Evolutionary conservation across 441 rosid genomes (phyloP), one percentile per base, ranked within the genome.

Genomic region (Corymbia citriodora): DNA sequence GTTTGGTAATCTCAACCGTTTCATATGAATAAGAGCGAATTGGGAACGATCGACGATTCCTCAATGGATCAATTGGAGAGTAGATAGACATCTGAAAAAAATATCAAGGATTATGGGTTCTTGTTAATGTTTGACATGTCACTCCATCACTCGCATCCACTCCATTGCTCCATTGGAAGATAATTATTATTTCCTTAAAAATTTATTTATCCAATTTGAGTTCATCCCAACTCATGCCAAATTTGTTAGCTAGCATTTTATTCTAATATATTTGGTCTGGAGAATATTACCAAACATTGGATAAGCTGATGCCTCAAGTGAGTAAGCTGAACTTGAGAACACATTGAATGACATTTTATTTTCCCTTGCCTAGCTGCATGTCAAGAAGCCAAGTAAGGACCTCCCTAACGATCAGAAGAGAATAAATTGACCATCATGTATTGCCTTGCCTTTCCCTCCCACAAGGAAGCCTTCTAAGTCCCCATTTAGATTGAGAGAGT

Each of bases 41-140:
- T 19, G 94, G 87, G 91, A 92, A 81, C 90, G 55, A 88, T 23
- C 13, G 92, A 93, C 52, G 90, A 89, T 87, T 94, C 94, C 53
- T 92, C 94, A 4, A 52, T 89, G 86, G 92, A 92, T 16, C 90
- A 89, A 68, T 68, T 7, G 12, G 23, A 68, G 79, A 19, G 79
- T 17, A 55, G 23, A 68, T 31, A 31, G 13, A 68, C 45, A 68
- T 68, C 5, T 68, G 17, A 17, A 16, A 17, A 68, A 23, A 31
- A 23, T 68, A 4, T 68, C 19, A 3, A 68, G 23, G 19, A 68
- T 3, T 9, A 3, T 10, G 79, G 23, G 23, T 31, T 68, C 5
- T 5, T 68, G 45, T 21, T 36, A 0, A 68, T 68, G 23, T 68
- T 68, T 16, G 21, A 31, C 31, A 18, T 11, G 18, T 16, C 23